These are phyloP conservation scores for Alnus glutinosa DNA, from an alignment of 306 rosid species.

Conservation along the genomic window DNA sequence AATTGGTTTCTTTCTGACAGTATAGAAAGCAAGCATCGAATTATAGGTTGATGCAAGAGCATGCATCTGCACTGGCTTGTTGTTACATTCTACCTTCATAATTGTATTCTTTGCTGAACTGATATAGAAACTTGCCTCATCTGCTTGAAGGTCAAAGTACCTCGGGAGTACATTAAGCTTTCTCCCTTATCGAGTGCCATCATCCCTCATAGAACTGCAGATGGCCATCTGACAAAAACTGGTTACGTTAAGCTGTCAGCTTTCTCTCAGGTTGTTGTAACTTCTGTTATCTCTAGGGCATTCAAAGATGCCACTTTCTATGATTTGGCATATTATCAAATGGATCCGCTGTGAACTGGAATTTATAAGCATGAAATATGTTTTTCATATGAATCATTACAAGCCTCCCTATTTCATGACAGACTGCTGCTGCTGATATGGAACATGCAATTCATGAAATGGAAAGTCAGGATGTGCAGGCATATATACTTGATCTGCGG, in stretches of 20 bases:
- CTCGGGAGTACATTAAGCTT: constrained; percentile 81
- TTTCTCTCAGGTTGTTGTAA: constrained; percentile 74
- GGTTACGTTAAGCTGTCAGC: constrained; percentile 85
- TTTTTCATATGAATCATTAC: not conserved
- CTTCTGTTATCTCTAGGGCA: not conserved
- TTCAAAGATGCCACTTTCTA: too few species aligned
- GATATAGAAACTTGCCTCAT: constrained; percentile 15
- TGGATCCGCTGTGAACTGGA: not conserved
- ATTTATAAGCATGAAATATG: not conserved
- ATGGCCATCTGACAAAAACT: constrained; percentile 70
- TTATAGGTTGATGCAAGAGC: constrained; percentile 18
- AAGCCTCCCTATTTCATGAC: constrained; percentile 25
- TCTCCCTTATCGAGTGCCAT: constrained; percentile 85
- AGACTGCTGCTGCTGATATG: constrained; percentile 94
- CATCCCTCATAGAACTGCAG: constrained; percentile 70
- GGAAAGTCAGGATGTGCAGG: constrained; percentile 83
- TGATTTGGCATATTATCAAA: not conserved
- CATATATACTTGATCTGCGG: constrained; percentile 90
- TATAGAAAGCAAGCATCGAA: constrained; percentile 1
- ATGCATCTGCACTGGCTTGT: not conserved
- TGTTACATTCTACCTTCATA: constrained; percentile 13
- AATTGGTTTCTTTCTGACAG: constrained; percentile 10
- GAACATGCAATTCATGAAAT: constrained; percentile 69
- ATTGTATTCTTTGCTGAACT: not conserved
- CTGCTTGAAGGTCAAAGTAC: constrained; percentile 71